Evolutionary conservation across 768 basidiomycete genomes (phyloP).

Genomic region (Phlebiopsis gigantea): DNA sequence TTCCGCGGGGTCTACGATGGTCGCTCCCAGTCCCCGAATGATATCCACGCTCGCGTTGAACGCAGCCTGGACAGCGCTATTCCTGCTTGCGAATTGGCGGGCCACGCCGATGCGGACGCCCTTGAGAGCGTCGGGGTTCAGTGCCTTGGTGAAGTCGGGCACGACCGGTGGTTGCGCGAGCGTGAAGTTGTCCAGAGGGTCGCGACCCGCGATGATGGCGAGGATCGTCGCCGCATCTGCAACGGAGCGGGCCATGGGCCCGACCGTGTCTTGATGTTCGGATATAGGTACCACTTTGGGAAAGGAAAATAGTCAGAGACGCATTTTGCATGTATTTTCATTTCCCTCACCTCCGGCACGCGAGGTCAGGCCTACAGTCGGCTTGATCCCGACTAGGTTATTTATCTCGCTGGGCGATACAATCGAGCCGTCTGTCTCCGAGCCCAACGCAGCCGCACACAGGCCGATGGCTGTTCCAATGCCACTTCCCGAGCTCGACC

Average conservation of each 20-base stretch:
- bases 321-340: conserved; percentile 18
- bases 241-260: conserved; percentile 31
- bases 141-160: conserved; percentile 49
- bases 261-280: conserved; percentile 32
- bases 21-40: conserved; percentile 33
- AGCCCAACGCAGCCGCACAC: conserved; percentile 36
- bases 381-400: conserved; percentile 35
- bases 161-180: conserved; percentile 38
- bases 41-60: conserved; percentile 33
- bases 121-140: conserved; percentile 41
- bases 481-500: conserved; percentile 40
- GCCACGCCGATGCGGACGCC: conserved; percentile 43
- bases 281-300: conserved; percentile 40
- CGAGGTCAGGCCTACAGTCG: conserved; percentile 31
- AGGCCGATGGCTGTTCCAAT: conserved; percentile 36
- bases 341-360: conserved; percentile 28
- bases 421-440: conserved; percentile 43
- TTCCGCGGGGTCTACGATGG: conserved; percentile 59
- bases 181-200: conserved; percentile 35
- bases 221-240: conserved; percentile 31
- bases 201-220: conserved; percentile 35
- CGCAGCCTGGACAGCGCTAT: conserved; percentile 24
- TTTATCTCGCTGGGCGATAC: conserved; percentile 34
- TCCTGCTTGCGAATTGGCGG: conserved; percentile 24
- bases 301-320: conserved; percentile 41